Conservation (phyloP, 352 stramenopile genomes). For the Globisporangium alternatum region DNA sequence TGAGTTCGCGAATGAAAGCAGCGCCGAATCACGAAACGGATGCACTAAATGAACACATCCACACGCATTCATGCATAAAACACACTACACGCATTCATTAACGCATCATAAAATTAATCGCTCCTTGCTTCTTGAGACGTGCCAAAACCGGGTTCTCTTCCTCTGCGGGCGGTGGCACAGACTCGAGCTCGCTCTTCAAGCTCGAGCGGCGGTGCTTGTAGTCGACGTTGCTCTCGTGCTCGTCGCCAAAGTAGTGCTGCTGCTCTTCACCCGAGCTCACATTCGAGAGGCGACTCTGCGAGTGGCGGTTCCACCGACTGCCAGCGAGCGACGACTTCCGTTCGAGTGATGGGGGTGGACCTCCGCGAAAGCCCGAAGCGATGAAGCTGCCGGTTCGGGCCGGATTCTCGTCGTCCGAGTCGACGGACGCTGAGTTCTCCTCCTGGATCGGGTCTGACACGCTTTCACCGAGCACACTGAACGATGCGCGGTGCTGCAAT, state of each 20-base stretch:
- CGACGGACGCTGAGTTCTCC: constrained; percentile 47
- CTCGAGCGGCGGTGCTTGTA: constrained; percentile 36
- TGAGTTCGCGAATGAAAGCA: background rate
- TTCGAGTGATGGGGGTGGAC: constrained; percentile 17
- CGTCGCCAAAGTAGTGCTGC: constrained; percentile 10
- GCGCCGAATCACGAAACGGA: constrained; percentile 5
- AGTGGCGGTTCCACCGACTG: constrained; percentile 20
- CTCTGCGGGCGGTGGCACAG: constrained; percentile 22
- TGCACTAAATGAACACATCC: background rate
- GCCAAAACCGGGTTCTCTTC: constrained; percentile 73
- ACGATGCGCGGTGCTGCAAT: constrained; percentile 56
- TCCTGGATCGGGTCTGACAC: constrained; percentile 58
- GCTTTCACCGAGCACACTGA: constrained; percentile 59
- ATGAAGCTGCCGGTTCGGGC: background rate
- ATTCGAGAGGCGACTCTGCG: constrained; percentile 21
- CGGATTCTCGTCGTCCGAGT: constrained; percentile 47
- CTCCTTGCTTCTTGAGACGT: constrained; percentile 75
- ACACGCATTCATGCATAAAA: background rate
- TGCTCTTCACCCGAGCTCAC: constrained; percentile 28
- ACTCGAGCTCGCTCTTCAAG: constrained; percentile 47
- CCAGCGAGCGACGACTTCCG: constrained; percentile 23
- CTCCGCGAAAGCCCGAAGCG: background rate
- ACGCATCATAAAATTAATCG: constrained; percentile 84
- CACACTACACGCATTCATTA: constrained; percentile 21
- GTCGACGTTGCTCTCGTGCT: constrained; percentile 36